phyloP scores from a whole-genome alignment of 2,329 filamentous ascomycete species.

The Pyricularia grisea region DNA sequence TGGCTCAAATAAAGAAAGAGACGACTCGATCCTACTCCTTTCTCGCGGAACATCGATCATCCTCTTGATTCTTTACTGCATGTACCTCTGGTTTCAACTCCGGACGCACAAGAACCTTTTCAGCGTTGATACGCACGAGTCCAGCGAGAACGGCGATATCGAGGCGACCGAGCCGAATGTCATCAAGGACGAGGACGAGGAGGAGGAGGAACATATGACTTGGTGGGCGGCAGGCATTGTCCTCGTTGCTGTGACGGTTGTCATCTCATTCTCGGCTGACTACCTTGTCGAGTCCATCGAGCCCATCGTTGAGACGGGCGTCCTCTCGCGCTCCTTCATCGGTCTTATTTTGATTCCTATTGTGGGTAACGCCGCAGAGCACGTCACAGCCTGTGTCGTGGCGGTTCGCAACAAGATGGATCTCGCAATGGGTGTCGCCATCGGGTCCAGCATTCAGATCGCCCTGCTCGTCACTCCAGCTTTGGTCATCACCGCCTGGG shows the following conservation, averaged over 20 bases:
- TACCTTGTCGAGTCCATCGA: slow-evolving; percentile 70
- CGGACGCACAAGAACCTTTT: slow-evolving; percentile 67
- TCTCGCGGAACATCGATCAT: slow-evolving; percentile 71
- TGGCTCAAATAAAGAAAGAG: slow-evolving; percentile 27
- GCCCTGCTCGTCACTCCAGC: slow-evolving; percentile 73
- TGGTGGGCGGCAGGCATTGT: slow-evolving; percentile 56
- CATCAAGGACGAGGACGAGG: slow-evolving; percentile 25
- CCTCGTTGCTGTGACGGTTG: slow-evolving; percentile 58
- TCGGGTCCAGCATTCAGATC: slow-evolving; percentile 76
- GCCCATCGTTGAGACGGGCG: slow-evolving; percentile 48
- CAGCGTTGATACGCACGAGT: slow-evolving; percentile 12
- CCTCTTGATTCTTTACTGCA: slow-evolving; percentile 61
- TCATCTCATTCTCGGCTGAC: slow-evolving; percentile 72
- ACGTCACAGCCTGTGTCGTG: slow-evolving; percentile 73
- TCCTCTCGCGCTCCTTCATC: slow-evolving; percentile 64
- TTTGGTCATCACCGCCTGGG: slow-evolving; percentile 72
- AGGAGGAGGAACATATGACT: slow-evolving; percentile 43
- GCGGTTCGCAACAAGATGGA: slow-evolving; percentile 71
- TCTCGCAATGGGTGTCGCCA: slow-evolving; percentile 68
- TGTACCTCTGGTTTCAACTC: slow-evolving; percentile 73
- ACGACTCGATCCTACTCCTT: slow-evolving; percentile 55
- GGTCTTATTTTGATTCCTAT: slow-evolving; percentile 74
- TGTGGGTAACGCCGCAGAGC: slow-evolving; percentile 75
- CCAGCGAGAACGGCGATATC: slow-evolving; percentile 10
- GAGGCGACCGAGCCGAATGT: slow-evolving; percentile 9